Evolutionary conservation across 208 protist species (phyloP).

Genomic region (Leishmania guyanensis): DNA sequence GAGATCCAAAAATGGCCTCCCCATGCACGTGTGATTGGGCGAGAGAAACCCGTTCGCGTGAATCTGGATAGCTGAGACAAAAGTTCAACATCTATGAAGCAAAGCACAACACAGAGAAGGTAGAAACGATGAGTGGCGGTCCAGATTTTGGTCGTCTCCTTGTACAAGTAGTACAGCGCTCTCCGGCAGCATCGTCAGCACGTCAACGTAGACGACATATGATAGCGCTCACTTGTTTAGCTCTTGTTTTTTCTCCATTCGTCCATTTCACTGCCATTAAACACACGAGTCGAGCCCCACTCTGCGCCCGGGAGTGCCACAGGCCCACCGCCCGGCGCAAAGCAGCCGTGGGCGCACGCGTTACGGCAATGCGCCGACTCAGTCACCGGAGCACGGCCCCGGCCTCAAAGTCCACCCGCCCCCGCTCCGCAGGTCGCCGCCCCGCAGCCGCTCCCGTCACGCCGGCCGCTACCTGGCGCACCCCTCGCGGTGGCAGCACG

Average conservation of each 20-base stretch:
- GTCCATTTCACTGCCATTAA: neutral
- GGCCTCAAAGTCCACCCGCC: neutral
- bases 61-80: neutral
- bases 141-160: too few species aligned
- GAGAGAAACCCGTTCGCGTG: neutral
- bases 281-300: too few species aligned
- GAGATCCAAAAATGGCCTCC: neutral
- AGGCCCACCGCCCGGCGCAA: neutral
- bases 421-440: neutral
- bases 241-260: neutral
- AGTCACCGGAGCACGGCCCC: neutral
- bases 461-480: neutral
- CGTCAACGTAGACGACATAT: too few species aligned
- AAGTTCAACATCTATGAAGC: neutral
- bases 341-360: neutral
- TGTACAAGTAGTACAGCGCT: too few species aligned
- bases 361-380: neutral
- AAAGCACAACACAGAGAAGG: neutral
- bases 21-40: neutral
- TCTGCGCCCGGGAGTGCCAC: neutral
- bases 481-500: neutral
- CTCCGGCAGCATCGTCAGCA: too few species aligned
- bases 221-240: too few species aligned
- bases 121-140: neutral
- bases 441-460: neutral